Base-by-base conservation (phyloP, 1,284 basidiomycete genomes). In the Cystobasidiaceae sp. region DNA sequence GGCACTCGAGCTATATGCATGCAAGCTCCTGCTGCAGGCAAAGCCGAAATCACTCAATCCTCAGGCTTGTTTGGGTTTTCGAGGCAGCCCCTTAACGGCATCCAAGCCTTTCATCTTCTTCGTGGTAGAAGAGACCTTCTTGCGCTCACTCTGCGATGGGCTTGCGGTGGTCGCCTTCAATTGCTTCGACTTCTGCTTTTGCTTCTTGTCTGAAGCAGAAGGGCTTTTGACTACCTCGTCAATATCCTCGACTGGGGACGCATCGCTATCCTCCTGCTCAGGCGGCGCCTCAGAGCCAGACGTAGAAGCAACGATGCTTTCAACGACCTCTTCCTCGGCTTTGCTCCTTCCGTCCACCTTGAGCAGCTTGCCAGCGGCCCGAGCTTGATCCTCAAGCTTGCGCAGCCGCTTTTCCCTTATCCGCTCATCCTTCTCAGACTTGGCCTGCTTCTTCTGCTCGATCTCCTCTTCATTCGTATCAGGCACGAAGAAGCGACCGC, bases 251-350 rank as follows among this genome's bases (percentile, higher is more conserved):
- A 75, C 76, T 28, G 79, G 78, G 17, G 75, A 71, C 25, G 80
- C 76, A 72, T 82, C 33, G 8, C n/a, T 21, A n/a, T 61, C 46
- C 15, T 25, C 46, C 23, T 13, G 23, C 17, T 15, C 45, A 3
- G n/a, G 64, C 11, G 61, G 44, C 43, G 52, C 50, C 45, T 30
- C 51, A 7, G 65, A 9, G n/a, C 11, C 37, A n/a, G 11, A 61
- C 50, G 65, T 58, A 21, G n/a, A n/a, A 56, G 21, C 39, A 44
- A 33, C 45, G 3, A 25, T 11, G 13, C 11, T 41, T 30, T 48
- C 52, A 48, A 46, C 55, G 44, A 58, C 30, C 43, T 82, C 72
- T 79, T 81, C 46, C 80, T 76, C 68, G 46, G 60, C 59, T 64
- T 68, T 70, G 69, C 41, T 70, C 69, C 21, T 49, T 52, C 8